Percentiles rank a stretch among this genome's conserved stretches.
Evolutionary conservation across 1,139 yeast species (phyloP).

Genomic region (Diutina rugosa): DNA sequence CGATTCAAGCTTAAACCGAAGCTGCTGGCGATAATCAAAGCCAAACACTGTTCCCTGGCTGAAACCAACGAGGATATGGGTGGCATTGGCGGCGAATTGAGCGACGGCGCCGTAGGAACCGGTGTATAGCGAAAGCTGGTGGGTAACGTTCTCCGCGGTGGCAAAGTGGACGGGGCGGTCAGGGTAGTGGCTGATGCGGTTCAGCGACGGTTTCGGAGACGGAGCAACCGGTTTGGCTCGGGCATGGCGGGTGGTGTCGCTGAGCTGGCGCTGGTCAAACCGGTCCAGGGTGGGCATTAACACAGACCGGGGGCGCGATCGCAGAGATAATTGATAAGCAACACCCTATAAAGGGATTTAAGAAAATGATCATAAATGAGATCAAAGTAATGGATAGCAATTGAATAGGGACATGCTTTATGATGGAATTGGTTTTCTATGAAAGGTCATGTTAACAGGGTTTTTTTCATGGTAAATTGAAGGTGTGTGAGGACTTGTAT

Average conservation of each 20-base stretch:
- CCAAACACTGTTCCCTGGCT: slow-evolving; percentile 42
- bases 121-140: background rate
- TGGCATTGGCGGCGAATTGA: slow-evolving; percentile 30
- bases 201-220: background rate
- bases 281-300: background rate
- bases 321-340: too few species aligned
- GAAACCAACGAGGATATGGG: slow-evolving; percentile 50
- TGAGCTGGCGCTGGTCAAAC: background rate
- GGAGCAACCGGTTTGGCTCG: background rate
- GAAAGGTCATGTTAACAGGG: too few species aligned
- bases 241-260: background rate
- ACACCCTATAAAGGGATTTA: too few species aligned
- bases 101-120: background rate
- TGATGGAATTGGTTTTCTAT: too few species aligned
- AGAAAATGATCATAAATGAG: too few species aligned
- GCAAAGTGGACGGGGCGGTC: background rate
- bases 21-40: slow-evolving; percentile 51
- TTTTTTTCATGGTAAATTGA: too few species aligned
- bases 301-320: background rate
- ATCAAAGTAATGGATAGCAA: too few species aligned
- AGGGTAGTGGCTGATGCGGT: background rate
- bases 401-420: too few species aligned
- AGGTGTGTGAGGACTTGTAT: too few species aligned
- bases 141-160: background rate
- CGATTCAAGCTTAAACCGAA: slow-evolving; percentile 26